These are phyloP conservation scores for Vitis rotundifolia DNA, from an alignment of 164 flowering plant genomes.

Conservation along the genomic window DNA sequence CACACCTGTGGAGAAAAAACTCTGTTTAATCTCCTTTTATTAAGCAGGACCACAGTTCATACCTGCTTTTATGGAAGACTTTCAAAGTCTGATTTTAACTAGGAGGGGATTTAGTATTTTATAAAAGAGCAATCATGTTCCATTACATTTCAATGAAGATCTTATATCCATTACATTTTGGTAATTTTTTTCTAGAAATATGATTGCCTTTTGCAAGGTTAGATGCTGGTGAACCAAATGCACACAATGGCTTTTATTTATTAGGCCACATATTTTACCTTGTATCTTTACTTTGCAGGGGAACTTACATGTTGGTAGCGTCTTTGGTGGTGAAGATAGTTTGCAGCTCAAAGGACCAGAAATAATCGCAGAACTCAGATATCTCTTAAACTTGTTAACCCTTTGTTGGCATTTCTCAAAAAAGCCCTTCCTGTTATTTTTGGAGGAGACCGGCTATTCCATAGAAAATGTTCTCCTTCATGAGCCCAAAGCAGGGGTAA, in stretches of 20 bases:
- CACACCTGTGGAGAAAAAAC: too few relatives aligned
- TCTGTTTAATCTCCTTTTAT: too few relatives aligned
- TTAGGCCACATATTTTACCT: constrained; percentile 5
- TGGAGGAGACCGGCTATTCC: constrained; percentile 85
- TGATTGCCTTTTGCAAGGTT: neutral
- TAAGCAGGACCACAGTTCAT: too few relatives aligned
- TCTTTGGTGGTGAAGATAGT: constrained; percentile 84
- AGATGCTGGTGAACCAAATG: neutral
- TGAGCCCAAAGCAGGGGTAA: constrained; percentile 97
- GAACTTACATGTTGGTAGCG: constrained; percentile 58
- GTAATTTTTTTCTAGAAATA: too few relatives aligned
- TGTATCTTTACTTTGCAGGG: constrained; percentile 62
- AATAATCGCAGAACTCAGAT: constrained; percentile 65
- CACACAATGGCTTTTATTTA: neutral
- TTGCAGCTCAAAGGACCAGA: constrained; percentile 68
- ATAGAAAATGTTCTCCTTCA: constrained; percentile 82
- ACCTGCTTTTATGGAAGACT: too few relatives aligned
- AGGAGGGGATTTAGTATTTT: too few relatives aligned
- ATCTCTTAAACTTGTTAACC: constrained; percentile 70
- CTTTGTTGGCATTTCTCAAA: constrained; percentile 98
- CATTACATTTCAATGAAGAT: too few relatives aligned
- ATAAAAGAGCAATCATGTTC: too few relatives aligned
- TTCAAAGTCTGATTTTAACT: neutral
- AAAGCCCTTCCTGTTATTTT: constrained; percentile 79
- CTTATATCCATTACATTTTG: too few relatives aligned